Percentiles rank a stretch among this genome's conserved stretches.
phyloP scores from a whole-genome alignment of 139 green algal species.

The Coccomyxa sp. region DNA sequence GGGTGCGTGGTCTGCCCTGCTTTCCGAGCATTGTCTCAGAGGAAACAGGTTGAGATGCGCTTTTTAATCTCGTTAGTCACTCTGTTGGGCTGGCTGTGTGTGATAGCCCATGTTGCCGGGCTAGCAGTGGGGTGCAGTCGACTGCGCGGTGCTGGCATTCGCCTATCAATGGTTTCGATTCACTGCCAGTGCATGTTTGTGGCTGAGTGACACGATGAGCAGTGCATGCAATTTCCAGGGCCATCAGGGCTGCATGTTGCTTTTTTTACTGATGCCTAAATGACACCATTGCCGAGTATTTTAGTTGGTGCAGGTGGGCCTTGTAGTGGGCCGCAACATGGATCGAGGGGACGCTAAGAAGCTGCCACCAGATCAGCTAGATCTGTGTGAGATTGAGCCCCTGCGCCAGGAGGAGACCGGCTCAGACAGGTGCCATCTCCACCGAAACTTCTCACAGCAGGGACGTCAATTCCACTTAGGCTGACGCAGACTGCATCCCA shows the following conservation, averaged over 20 bases:
- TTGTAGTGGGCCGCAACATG: constrained; percentile 35
- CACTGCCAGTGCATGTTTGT: no score
- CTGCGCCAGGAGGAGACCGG: constrained; percentile 37
- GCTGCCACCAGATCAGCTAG: constrained; percentile 36
- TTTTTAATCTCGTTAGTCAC: not conserved
- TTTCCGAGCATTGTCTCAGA: constrained; percentile 5
- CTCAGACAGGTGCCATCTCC: constrained; percentile 19
- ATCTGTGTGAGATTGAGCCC: constrained; percentile 55
- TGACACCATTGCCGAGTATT: no score
- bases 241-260: no score
- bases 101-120: not conserved
- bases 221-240: not conserved
- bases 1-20: constrained; percentile 34
- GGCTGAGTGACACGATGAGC: no score
- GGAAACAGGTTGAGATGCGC: no score
- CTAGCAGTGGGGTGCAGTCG: no score
- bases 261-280: no score
- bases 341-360: constrained; percentile 30
- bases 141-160: no score
- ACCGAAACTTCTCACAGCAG: not conserved
- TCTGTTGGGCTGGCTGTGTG: not conserved
- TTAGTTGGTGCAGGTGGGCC: not conserved
- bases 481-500: not conserved
- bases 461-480: not conserved
- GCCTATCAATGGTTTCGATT: no score